phyloP scores from a whole-genome alignment of 306 rosid genomes.

The Parietaria judaica region DNA sequence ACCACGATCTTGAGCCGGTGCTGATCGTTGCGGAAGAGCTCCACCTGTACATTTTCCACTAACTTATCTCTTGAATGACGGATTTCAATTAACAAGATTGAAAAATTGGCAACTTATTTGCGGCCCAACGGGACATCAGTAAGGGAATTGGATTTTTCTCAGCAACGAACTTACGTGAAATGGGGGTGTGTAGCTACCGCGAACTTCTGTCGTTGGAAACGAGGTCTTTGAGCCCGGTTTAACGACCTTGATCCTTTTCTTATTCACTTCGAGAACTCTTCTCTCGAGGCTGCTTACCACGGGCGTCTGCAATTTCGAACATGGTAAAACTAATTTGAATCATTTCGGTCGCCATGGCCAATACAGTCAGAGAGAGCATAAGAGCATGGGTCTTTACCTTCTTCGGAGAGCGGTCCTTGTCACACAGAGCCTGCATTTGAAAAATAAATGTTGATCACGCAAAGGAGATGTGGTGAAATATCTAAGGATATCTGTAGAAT shows the following conservation, averaged over 20 bases:
- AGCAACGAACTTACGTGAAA: conserved; percentile 64
- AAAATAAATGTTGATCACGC: conserved; percentile 11
- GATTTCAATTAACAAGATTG: background rate
- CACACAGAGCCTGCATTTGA: conserved; percentile 62
- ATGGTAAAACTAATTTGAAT: conserved; percentile 6
- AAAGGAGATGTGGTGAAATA: conserved; percentile 1
- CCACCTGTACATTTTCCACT: conserved; percentile 56
- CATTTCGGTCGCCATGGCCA: background rate
- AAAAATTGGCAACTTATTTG: background rate
- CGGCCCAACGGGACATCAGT: background rate
- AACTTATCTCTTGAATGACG: background rate
- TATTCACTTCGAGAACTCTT: conserved; percentile 74
- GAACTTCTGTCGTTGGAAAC: conserved; percentile 86
- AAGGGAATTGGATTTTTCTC: background rate
- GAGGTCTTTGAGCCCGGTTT: conserved; percentile 94
- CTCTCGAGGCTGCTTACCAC: conserved; percentile 67
- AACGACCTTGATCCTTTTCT: conserved; percentile 81
- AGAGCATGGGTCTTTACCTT: conserved; percentile 39
- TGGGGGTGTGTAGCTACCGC: conserved; percentile 91
- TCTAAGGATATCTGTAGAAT: too few species aligned
- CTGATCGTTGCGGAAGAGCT: conserved; percentile 78
- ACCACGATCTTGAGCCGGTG: conserved; percentile 81
- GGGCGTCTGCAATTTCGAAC: conserved; percentile 42
- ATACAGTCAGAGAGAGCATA: background rate
- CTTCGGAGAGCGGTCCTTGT: conserved; percentile 66